These are phyloP conservation scores for Stephania yunnanensis DNA, from an alignment of 164 flowering plant genomes.

Conservation along the genomic window DNA sequence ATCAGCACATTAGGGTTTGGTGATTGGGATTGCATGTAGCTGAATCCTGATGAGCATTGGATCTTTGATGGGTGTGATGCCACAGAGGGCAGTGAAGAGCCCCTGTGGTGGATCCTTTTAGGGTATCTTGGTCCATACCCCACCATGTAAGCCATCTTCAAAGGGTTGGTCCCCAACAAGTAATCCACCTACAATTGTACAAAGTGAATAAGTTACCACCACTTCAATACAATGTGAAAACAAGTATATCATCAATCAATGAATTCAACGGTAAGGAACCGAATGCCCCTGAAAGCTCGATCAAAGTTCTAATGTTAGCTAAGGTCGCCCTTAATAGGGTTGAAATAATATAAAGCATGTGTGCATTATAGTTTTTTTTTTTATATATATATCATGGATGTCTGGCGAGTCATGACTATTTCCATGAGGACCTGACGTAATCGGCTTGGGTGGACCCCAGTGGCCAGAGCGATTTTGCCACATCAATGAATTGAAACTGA, in stretches of 20 bases:
- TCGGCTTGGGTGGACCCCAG: no score
- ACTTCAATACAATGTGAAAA: no score
- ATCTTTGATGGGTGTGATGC: slow-evolving; percentile 61
- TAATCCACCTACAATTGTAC: slow-evolving; percentile 62
- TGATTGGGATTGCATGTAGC: slow-evolving; percentile 36
- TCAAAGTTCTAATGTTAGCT: no score
- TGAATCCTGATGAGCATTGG: slow-evolving; percentile 69
- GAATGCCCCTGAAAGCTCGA: no score
- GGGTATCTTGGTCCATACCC: slow-evolving; percentile 86
- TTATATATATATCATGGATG: no score
- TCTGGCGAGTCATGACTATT: no score
- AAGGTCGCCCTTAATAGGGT: no score
- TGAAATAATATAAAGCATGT: background rate
- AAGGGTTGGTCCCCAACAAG: slow-evolving; percentile 73
- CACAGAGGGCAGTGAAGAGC: slow-evolving; percentile 75
- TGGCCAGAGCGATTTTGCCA: no score
- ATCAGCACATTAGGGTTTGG: slow-evolving; percentile 71
- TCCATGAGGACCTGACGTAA: no score
- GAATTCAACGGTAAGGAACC: background rate
- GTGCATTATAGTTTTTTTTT: background rate
- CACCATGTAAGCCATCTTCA: slow-evolving; percentile 90
- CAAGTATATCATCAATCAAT: background rate
- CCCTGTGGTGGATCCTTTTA: slow-evolving; percentile 80
- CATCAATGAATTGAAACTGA: no score
- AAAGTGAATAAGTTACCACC: no score